Conservation (phyloP, 805 yeast genomes). For the Tetrapisispora iriomotensis region DNA sequence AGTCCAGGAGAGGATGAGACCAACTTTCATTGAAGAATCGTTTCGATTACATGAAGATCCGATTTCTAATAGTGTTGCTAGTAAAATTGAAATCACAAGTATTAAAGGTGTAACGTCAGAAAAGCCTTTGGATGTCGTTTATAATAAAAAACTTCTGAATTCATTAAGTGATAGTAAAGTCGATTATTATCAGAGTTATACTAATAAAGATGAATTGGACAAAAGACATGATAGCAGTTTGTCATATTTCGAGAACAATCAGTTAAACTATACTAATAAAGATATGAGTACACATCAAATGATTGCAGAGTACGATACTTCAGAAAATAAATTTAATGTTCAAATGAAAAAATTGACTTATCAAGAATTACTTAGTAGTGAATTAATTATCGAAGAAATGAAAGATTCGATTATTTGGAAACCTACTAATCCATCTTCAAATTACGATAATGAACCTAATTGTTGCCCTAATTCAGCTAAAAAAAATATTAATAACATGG, state of each 20-base stretch:
- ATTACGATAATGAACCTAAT: no score
- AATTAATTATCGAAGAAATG: not conserved
- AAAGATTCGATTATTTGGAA: conserved; percentile 4
- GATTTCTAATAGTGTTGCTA: not conserved
- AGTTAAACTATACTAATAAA: not conserved
- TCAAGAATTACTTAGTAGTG: conserved; percentile 1
- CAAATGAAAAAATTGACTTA: conserved; percentile 1
- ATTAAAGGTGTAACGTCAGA: no score
- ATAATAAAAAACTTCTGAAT: no score
- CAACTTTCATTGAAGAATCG: conserved; percentile 2
- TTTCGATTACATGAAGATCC: conserved; percentile 3
- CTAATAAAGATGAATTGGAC: not conserved
- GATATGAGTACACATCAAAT: conserved; percentile 4
- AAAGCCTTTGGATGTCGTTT: no score
- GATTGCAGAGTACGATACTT: conserved; percentile 1
- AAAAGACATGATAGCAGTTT: not conserved
- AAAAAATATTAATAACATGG: not conserved
- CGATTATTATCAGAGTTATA: not conserved
- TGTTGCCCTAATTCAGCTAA: no score
- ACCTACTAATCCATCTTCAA: not conserved
- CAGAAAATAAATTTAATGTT: not conserved
- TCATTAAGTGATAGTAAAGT: not conserved
- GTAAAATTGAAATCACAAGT: not conserved
- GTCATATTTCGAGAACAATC: not conserved
- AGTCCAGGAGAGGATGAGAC: conserved; percentile 1